phyloP scores from a whole-genome alignment of 225 moss, liverwort and hornwort genomes.

The Polytrichum commune region DNA sequence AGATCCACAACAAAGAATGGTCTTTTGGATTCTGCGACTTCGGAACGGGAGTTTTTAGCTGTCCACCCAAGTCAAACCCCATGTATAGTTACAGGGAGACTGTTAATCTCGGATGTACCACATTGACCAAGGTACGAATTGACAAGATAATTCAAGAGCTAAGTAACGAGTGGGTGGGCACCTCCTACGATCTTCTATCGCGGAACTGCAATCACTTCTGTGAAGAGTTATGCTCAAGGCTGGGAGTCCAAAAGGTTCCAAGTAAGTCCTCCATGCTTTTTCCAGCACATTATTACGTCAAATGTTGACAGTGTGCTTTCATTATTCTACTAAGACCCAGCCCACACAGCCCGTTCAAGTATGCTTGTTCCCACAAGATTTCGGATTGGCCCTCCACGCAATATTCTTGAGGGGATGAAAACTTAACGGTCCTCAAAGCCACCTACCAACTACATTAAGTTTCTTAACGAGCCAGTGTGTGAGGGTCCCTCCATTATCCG shows the following conservation, averaged over 20 bases:
- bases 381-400: too few relatives aligned
- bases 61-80: conserved; percentile 75
- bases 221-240: conserved; percentile 63
- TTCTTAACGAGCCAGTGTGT: background rate
- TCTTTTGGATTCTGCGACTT: conserved; percentile 88
- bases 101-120: conserved; percentile 63
- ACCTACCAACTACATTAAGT: background rate
- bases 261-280: conserved; percentile 31
- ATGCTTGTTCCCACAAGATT: too few relatives aligned
- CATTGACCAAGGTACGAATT: conserved; percentile 37
- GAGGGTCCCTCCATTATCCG: background rate
- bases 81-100: conserved; percentile 95
- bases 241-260: conserved; percentile 69
- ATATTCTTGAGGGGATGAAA: too few relatives aligned
- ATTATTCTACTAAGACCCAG: too few relatives aligned
- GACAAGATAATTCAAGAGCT: conserved; percentile 56
- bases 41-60: conserved; percentile 82
- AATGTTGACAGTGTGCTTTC: too few relatives aligned
- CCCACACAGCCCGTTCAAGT: too few relatives aligned
- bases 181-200: conserved; percentile 72
- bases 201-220: conserved; percentile 98
- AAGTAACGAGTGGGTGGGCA: conserved; percentile 76
- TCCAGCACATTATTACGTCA: too few relatives aligned
- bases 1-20: conserved; percentile 87
- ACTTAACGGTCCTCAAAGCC: too few relatives aligned